Evolutionary conservation across 2,329 filamentous ascomycete species (phyloP).

Genomic region (Pseudohalonectria lignicola): DNA sequence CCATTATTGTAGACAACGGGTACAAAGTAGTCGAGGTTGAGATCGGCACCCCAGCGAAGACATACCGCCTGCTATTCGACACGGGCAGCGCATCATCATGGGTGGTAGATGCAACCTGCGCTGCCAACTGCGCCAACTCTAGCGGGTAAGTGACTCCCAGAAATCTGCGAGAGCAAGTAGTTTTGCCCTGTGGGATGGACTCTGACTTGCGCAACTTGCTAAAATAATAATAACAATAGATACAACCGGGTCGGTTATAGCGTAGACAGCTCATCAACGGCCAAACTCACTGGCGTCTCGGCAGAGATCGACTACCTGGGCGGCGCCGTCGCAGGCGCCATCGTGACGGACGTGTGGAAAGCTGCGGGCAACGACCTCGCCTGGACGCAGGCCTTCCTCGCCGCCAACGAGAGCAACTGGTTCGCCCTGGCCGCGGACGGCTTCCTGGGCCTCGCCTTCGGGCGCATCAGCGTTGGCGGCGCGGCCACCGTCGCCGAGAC

Average conservation of each 20-base stretch:
- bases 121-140: constrained; percentile 14
- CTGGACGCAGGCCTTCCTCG: constrained; percentile 19
- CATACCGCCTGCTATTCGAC: constrained; percentile 19
- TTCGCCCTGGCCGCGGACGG: constrained; percentile 17
- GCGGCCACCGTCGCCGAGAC: constrained; percentile 20
- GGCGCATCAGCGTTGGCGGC: constrained; percentile 16
- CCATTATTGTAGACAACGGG: constrained; percentile 6
- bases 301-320: constrained; percentile 19
- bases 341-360: constrained; percentile 16
- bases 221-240: too few species aligned
- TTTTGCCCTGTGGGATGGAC: too few species aligned
- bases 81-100: constrained; percentile 23
- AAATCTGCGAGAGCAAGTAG: constrained; percentile 3
- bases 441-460: constrained; percentile 22
- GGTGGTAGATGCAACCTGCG: constrained; percentile 17
- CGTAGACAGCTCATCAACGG: constrained; percentile 14
- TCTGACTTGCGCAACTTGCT: too few species aligned
- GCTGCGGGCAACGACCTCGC: constrained; percentile 5
- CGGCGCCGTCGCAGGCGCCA: constrained; percentile 13
- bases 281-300: constrained; percentile 9
- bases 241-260: too few species aligned
- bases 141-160: constrained; percentile 9
- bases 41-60: constrained; percentile 17
- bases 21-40: constrained; percentile 7
- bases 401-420: constrained; percentile 18